A percentile compares a stretch with the other conserved stretches of the same genome.
These are phyloP conservation scores for Apiotrichum siamense DNA, from an alignment of 1,284 basidiomycete genomes.

Conservation along the genomic window DNA sequence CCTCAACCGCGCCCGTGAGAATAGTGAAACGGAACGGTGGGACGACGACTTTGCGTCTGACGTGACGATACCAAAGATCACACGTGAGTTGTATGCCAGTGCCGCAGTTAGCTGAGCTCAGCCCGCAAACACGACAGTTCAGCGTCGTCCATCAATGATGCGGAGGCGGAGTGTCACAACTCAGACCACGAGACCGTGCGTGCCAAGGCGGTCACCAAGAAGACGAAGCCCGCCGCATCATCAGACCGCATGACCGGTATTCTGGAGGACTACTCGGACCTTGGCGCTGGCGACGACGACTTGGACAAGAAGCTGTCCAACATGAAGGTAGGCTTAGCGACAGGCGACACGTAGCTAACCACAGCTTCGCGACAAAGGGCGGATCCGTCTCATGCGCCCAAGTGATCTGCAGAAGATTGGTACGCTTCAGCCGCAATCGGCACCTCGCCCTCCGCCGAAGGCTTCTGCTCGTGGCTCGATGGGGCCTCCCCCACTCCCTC, in stretches of 20 bases:
- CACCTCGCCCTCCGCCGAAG: neutral
- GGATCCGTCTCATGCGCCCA: conserved; percentile 73
- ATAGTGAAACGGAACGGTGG: conserved; percentile 24
- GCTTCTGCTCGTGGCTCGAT: neutral
- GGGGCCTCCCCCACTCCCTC: neutral
- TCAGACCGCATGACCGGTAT: neutral
- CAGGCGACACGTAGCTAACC: neutral
- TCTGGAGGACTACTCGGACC: conserved; percentile 79
- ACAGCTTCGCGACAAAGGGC: conserved; percentile 57
- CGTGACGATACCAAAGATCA: conserved; percentile 50
- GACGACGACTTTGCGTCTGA: conserved; percentile 98
- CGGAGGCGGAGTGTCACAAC: conserved; percentile 13
- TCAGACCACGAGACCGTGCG: conserved; percentile 34
- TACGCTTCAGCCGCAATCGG: conserved; percentile 32
- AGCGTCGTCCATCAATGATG: conserved; percentile 4
- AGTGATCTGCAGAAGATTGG: conserved; percentile 59
- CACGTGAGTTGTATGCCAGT: conserved; percentile 11
- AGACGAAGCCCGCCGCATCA: conserved; percentile 1
- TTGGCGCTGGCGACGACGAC: conserved; percentile 72
- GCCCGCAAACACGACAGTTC: conserved; percentile 1
- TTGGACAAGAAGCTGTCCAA: conserved; percentile 82
- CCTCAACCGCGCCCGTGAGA: conserved; percentile 32
- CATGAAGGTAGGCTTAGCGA: conserved; percentile 60
- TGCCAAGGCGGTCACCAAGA: conserved; percentile 10
- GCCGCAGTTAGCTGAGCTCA: neutral